Base-by-base conservation (phyloP, 2,329 filamentous ascomycete genomes). In the Fusarium tjaetaba region DNA sequence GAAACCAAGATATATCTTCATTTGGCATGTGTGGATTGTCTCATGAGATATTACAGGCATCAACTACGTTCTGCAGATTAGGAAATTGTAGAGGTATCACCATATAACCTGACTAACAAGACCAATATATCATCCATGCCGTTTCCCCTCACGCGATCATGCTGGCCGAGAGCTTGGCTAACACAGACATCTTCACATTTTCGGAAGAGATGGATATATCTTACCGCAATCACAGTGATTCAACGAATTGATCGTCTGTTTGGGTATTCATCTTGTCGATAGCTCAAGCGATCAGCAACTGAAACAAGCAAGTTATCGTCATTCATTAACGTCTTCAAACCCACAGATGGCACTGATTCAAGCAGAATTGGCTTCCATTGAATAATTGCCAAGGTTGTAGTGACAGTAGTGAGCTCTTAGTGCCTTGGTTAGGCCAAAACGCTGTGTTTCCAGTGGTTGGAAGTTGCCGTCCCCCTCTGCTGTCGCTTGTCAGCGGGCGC, bases 101-200 rank as follows among this genome's bases (percentile, higher is more conserved):
- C 15, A 26, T 28, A 30, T 8, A 39, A 11, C n/a, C 28, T 55
- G 57, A 41, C 46, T 53, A 46, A 28, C 13, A 24, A 53, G 38
- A 68, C 20, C 53, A 38, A 43, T 24, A 48, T 55, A 49, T 45
- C 48, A 41, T 41, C 20, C 20, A 32, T 49, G 51, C 34, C 28
- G 42, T 24, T 63, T 39, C 65, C 60, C 66, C 59, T 68, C 70
- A 75, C 70, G 53, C 66, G 49, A 75, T 58, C 55, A 38, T 20
- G 36, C 42, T 53, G 34, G 68, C 45, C 57, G 22, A 68, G 43
- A 42, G 41, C 66, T 61, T 65, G 60, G 59, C 62, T 34, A 48
- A 57, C 53, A 61, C 48, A 45, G 28, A 46, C 11, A 10, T 32
- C 49, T 28, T 49, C 32, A 42, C 15, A 46, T 42, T 24, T 61